These are phyloP conservation scores for Microcos paniculata DNA, from an alignment of 345 rosid species.

Conservation along the genomic window DNA sequence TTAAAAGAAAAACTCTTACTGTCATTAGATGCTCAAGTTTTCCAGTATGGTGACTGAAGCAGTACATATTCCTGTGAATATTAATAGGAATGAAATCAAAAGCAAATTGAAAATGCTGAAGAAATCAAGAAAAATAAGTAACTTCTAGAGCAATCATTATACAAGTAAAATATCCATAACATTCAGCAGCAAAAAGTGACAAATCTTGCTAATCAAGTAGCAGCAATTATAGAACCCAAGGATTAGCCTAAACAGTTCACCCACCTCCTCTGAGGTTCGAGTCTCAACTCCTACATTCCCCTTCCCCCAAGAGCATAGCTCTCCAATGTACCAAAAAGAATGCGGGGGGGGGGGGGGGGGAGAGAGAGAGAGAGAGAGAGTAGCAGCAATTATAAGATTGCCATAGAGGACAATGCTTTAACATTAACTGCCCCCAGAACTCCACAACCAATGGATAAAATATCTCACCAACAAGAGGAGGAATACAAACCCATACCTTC, in stretches of 20 bases:
- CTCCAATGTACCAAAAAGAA: no score
- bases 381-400: not conserved
- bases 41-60: slow-evolving; percentile 95
- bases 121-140: not conserved
- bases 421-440: not conserved
- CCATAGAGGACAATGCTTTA: not conserved
- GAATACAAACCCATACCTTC: not conserved
- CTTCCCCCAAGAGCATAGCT: no score
- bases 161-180: not conserved
- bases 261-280: no score
- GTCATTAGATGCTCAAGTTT: slow-evolving; percentile 94
- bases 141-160: not conserved
- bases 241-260: no score
- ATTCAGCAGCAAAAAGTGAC: not conserved
- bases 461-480: not conserved
- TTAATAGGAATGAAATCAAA: slow-evolving; percentile 8
- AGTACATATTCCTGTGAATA: slow-evolving; percentile 72
- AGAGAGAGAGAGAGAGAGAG: no score
- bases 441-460: not conserved
- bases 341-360: no score
- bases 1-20: slow-evolving; percentile 38
- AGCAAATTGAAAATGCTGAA: not conserved
- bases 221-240: not conserved
- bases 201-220: not conserved
- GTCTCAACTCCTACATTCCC: no score